Percentiles rank a stretch among this genome's conserved stretches.
Conservation (phyloP, 2,329 filamentous ascomycete genomes). For the Hypoxylon rubiginosum region DNA sequence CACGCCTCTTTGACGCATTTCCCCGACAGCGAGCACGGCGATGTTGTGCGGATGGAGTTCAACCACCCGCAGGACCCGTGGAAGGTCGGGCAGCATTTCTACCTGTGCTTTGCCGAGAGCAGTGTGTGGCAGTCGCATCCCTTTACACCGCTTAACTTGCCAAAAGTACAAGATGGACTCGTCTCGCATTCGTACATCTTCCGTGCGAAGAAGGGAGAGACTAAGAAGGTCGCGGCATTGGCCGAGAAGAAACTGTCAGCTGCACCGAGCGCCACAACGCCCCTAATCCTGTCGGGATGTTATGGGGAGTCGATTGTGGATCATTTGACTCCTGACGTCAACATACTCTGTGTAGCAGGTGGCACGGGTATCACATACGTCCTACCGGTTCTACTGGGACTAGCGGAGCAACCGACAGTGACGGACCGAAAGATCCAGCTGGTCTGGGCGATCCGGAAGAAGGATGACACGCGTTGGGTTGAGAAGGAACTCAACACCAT, state of each 20-base stretch:
- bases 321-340: conserved; percentile 57
- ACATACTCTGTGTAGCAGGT: conserved; percentile 68
- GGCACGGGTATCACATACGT: conserved; percentile 72
- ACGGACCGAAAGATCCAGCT: conserved; percentile 67
- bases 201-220: conserved; percentile 71
- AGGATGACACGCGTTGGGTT: conserved; percentile 70
- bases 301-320: conserved; percentile 69
- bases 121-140: conserved; percentile 81
- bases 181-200: conserved; percentile 70
- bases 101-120: conserved; percentile 74
- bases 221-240: conserved; percentile 65
- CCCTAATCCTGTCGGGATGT: conserved; percentile 72
- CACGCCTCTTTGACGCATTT: conserved; percentile 67
- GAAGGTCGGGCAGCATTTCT: conserved; percentile 79
- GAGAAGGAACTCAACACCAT: conserved; percentile 67
- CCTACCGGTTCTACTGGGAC: conserved; percentile 63
- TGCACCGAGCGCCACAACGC: conserved; percentile 57
- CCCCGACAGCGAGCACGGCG: conserved; percentile 67
- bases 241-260: conserved; percentile 55
- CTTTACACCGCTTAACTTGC: conserved; percentile 73
- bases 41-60: conserved; percentile 76
- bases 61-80: conserved; percentile 71
- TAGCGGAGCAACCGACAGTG: conserved; percentile 48
- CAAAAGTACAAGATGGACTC: conserved; percentile 55
- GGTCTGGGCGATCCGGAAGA: conserved; percentile 73